Base-by-base conservation (phyloP, 495 filamentous ascomycete species). In the Talaromyces wortmannii region DNA sequence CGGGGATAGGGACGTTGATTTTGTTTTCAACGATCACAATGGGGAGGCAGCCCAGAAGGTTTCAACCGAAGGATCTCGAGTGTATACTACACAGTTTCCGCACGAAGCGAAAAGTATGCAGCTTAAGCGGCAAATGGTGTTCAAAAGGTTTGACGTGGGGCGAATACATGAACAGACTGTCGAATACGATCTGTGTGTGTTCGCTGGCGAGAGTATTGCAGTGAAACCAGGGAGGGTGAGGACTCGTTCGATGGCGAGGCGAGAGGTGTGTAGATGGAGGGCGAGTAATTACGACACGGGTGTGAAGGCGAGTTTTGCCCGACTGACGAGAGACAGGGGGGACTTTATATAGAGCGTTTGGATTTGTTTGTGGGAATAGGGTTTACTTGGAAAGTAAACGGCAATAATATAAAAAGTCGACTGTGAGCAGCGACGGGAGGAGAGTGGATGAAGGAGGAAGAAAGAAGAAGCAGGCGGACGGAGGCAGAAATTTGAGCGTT, bases 61-160 rank as follows among this genome's bases (percentile, higher is more conserved):
- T 67, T 91, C 87, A 95, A 79, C 91, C 91, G 86, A 92, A 91
- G 61, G 86, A 87, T 71, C 82, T 84, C 63, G 87, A 83, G 72
- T 88, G 81, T 67, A 81, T 83, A 78, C 87, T 88, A 86, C 89
- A 86, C 82, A 84, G 87, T 87, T 86, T 92, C 79, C 87, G 80
- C 83, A 83, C 79, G 84, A 83, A 86, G 83, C 89, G 89, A 88
- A 95, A 91, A 80, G 85, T 74, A 83, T 90, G 89, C 90, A 91
- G 89, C 89, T 88, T 86, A 79, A 87, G 82, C 79, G 89, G 88
- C 82, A 89, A 86, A 73, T 86, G 84, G 84, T 89, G 82, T 84
- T 85, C 78, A 78, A 83, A 82, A 79, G 79, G 72, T 80, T 83
- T 81, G 79, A 77, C 81, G 81, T 78, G 78, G 81, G 81, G 80